Percentiles rank a stretch among this genome's conserved stretches.
Conservation (phyloP, 495 filamentous ascomycete species). For the Neurospora sp. region DNA sequence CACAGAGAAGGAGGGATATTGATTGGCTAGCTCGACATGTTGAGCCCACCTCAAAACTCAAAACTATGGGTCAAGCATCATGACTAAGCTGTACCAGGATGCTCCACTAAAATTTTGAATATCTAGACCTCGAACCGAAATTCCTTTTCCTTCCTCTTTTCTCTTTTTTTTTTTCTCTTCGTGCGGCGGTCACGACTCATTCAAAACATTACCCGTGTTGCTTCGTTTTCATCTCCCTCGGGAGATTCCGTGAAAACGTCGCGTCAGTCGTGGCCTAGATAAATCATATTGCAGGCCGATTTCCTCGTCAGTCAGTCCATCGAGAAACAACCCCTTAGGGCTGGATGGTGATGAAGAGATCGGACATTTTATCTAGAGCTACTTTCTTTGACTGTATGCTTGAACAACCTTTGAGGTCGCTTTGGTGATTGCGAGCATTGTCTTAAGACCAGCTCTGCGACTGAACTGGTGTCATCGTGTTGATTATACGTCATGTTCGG, state of each 20-base stretch:
- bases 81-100: neutral
- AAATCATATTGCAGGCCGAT: constrained; percentile 37
- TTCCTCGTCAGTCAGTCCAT: constrained; percentile 31
- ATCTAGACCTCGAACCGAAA: constrained; percentile 3
- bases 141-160: constrained; percentile 16
- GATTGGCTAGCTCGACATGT: neutral
- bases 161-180: constrained; percentile 21
- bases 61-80: neutral
- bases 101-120: constrained; percentile 10
- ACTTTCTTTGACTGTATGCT: neutral
- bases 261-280: constrained; percentile 42
- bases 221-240: constrained; percentile 28
- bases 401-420: neutral
- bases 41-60: neutral
- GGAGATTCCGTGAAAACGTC: constrained; percentile 28
- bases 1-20: neutral
- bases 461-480: neutral
- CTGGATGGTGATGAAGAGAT: constrained; percentile 34
- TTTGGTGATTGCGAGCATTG: neutral
- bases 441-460: neutral
- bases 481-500: neutral
- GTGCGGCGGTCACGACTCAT: constrained; percentile 32
- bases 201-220: constrained; percentile 37
- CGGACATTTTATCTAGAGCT: constrained; percentile 27
- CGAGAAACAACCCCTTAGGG: constrained; percentile 26